phyloP scores from a whole-genome alignment of 257 asterid genomes.

The Fraxinus pennsylvanica region DNA sequence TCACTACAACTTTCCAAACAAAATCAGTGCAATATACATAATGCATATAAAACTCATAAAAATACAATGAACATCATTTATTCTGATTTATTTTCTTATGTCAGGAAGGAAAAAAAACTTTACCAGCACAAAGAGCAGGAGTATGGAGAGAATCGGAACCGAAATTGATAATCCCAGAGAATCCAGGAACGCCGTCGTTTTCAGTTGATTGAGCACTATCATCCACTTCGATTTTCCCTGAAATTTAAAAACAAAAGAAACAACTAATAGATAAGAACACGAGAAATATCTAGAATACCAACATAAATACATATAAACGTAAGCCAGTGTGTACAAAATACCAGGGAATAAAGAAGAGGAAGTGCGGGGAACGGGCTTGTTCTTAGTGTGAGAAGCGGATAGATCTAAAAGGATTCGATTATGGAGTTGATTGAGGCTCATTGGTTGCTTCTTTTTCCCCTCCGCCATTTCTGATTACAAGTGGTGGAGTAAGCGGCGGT shows the following conservation, averaged over 20 bases:
- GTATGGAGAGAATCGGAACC: constrained; percentile 42
- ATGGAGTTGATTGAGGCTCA: constrained; percentile 84
- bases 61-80: background rate
- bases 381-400: constrained; percentile 60
- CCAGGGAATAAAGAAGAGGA: constrained; percentile 24
- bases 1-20: constrained; percentile 26
- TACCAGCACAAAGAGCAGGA: constrained; percentile 30
- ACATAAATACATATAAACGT: background rate
- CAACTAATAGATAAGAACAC: background rate
- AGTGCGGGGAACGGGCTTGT: constrained; percentile 22
- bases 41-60: background rate
- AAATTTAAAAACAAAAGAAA: constrained; percentile 14
- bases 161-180: constrained; percentile 25
- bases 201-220: constrained; percentile 25
- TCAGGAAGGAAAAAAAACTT: background rate
- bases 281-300: background rate
- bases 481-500: background rate
- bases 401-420: constrained; percentile 49
- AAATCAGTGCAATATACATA: background rate
- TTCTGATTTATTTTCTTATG: background rate
- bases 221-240: constrained; percentile 28
- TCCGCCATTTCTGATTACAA: constrained; percentile 51
- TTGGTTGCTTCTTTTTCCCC: constrained; percentile 38
- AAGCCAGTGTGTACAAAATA: constrained; percentile 5
- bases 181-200: constrained; percentile 40